Evolutionary conservation across 2,329 filamentous ascomycete genomes (phyloP).

Genomic region (Cytospora chrysosperma): DNA sequence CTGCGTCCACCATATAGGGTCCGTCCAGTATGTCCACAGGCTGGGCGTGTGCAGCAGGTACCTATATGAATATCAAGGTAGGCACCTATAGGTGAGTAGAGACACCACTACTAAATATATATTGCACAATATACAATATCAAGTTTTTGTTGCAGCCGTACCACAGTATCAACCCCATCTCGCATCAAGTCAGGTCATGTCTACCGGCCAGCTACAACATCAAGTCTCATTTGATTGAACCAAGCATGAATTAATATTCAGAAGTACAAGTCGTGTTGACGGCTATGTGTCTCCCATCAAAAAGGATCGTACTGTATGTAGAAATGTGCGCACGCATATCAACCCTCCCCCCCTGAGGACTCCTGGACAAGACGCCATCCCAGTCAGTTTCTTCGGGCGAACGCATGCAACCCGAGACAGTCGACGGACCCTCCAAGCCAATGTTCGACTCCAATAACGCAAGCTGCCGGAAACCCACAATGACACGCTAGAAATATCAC

Average conservation of each 20-base stretch:
- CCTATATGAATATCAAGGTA: no score
- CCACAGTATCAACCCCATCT: no score
- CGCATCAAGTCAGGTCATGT: no score
- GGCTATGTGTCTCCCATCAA: not conserved
- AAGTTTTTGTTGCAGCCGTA: no score
- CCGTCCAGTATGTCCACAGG: no score
- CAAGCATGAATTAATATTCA: not conserved
- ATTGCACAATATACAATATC: no score
- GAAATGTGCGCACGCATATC: not conserved
- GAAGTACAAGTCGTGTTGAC: not conserved
- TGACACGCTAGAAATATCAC: constrained; percentile 13
- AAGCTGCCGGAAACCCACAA: not conserved
- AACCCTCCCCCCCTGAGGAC: not conserved
- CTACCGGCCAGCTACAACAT: no score
- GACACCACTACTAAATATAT: no score
- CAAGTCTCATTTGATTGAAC: not conserved
- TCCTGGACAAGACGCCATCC: not conserved
- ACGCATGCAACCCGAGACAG: not conserved
- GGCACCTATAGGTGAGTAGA: no score
- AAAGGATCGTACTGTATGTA: not conserved
- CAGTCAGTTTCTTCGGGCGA: not conserved
- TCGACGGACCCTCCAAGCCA: not conserved
- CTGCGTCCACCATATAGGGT: no score
- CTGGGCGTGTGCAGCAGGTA: no score
- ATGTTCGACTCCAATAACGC: not conserved